A percentile compares a stretch with the other conserved stretches of the same genome.
Evolutionary conservation across 2,329 filamentous ascomycete genomes (phyloP).

Genomic region (Fusarium chuoi): DNA sequence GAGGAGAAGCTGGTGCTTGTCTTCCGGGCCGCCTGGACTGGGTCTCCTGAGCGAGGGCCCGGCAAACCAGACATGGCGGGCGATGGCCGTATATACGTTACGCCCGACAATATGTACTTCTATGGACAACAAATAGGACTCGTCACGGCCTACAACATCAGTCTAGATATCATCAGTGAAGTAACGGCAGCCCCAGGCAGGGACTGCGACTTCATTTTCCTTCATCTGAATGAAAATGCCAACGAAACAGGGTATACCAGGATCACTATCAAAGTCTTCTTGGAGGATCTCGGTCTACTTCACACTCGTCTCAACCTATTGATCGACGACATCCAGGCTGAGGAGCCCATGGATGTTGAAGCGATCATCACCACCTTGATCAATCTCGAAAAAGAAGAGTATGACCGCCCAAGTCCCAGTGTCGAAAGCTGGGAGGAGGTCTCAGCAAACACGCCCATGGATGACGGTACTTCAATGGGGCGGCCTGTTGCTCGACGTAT

Average conservation of each 20-base stretch:
- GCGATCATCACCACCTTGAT: slow-evolving; percentile 77
- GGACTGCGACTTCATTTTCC: slow-evolving; percentile 91
- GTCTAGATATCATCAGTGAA: slow-evolving; percentile 81
- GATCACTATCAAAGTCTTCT: slow-evolving; percentile 90
- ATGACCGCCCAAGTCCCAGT: slow-evolving; percentile 72
- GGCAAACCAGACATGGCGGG: slow-evolving; percentile 62
- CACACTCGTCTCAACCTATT: slow-evolving; percentile 87
- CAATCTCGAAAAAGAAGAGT: slow-evolving; percentile 75
- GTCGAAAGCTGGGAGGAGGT: slow-evolving; percentile 93
- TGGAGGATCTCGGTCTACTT: slow-evolving; percentile 85
- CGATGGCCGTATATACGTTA: slow-evolving; percentile 85
- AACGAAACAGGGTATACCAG: slow-evolving; percentile 74
- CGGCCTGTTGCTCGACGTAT: slow-evolving; percentile 48
- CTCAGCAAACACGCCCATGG: slow-evolving; percentile 69
- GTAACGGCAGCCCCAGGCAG: slow-evolving; percentile 89
- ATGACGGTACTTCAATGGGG: slow-evolving; percentile 59
- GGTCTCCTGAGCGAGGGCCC: slow-evolving; percentile 57
- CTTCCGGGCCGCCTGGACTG: slow-evolving; percentile 88
- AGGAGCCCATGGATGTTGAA: slow-evolving; percentile 74
- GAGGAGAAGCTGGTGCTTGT: slow-evolving; percentile 90
- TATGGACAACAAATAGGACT: slow-evolving; percentile 95
- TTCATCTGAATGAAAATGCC: slow-evolving; percentile 75
- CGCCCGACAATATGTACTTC: slow-evolving; percentile 88
- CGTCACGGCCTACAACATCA: slow-evolving; percentile 82
- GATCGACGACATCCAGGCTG: slow-evolving; percentile 80